Evolutionary conservation across 768 basidiomycete genomes (phyloP).

Genomic region (Hydnum rufescens): DNA sequence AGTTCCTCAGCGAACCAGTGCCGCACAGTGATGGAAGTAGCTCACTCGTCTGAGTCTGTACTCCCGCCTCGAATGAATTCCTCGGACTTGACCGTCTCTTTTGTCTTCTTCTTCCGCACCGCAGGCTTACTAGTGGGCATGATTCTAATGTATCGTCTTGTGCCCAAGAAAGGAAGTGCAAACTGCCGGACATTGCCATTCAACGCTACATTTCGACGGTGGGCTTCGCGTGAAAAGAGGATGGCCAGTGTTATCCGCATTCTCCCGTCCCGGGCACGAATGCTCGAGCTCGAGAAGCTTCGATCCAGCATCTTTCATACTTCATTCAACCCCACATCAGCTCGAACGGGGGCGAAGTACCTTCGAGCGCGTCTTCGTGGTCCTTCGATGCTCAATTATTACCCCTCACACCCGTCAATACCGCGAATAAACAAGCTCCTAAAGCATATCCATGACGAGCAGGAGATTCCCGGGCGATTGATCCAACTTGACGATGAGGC

Average conservation of each 20-base stretch:
- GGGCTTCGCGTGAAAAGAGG: neutral
- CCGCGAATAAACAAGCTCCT: conserved; percentile 29
- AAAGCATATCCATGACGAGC: conserved; percentile 2
- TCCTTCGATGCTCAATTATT: conserved; percentile 72
- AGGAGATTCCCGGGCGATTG: neutral
- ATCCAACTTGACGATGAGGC: conserved; percentile 37
- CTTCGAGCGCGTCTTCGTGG: conserved; percentile 65
- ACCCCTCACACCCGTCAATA: conserved; percentile 39
- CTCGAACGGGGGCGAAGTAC: conserved; percentile 84
- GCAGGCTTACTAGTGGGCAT: no score
- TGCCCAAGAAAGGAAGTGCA: no score
- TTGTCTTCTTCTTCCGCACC: neutral
- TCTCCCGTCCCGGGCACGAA: conserved; percentile 20
- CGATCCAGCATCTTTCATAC: conserved; percentile 70
- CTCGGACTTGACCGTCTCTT: neutral
- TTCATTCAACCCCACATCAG: conserved; percentile 61
- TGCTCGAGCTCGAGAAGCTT: conserved; percentile 40
- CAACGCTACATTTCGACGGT: neutral
- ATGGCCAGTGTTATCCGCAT: no score
- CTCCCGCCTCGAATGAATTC: neutral
- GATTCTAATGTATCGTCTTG: no score
- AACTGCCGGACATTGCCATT: no score
- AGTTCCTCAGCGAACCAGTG: neutral
- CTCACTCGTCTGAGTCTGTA: neutral
- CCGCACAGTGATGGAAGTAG: neutral